These are phyloP conservation scores for Cercospora sp. DNA, from an alignment of 2,329 filamentous ascomycete genomes.

Conservation along the genomic window DNA sequence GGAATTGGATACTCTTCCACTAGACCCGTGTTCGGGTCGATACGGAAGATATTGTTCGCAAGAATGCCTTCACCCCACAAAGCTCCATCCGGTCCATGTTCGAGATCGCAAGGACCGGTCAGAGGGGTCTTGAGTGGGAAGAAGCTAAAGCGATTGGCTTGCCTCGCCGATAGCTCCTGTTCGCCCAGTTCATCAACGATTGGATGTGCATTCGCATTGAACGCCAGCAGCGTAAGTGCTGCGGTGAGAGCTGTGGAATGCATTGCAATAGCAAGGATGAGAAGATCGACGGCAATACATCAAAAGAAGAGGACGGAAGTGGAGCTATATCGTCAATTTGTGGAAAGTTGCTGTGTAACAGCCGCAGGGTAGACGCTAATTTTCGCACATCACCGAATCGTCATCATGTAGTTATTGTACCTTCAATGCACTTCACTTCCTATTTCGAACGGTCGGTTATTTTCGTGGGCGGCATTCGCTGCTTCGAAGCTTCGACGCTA, in stretches of 20 bases:
- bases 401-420: not conserved
- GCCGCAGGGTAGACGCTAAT: not conserved
- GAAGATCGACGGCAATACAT: not conserved
- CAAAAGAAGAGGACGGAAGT: not conserved
- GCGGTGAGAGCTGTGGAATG: not conserved
- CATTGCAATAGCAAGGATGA: not conserved
- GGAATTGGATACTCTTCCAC: slow-evolving; percentile 28
- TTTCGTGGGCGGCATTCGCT: not conserved
- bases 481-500: slow-evolving; percentile 3
- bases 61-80: slow-evolving; percentile 28
- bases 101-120: slow-evolving; percentile 27
- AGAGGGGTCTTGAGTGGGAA: slow-evolving; percentile 20
- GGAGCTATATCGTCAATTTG: not conserved
- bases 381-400: not conserved
- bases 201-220: not conserved
- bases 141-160: slow-evolving; percentile 24
- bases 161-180: not conserved
- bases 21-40: slow-evolving; percentile 22
- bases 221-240: not conserved
- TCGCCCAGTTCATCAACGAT: not conserved
- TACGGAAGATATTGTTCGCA: slow-evolving; percentile 27
- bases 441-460: not conserved
- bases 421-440: not conserved
- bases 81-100: slow-evolving; percentile 26
- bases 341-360: not conserved